These are phyloP conservation scores for Capsicum rhomboideum DNA, from an alignment of 257 asterid genomes.

Conservation along the genomic window DNA sequence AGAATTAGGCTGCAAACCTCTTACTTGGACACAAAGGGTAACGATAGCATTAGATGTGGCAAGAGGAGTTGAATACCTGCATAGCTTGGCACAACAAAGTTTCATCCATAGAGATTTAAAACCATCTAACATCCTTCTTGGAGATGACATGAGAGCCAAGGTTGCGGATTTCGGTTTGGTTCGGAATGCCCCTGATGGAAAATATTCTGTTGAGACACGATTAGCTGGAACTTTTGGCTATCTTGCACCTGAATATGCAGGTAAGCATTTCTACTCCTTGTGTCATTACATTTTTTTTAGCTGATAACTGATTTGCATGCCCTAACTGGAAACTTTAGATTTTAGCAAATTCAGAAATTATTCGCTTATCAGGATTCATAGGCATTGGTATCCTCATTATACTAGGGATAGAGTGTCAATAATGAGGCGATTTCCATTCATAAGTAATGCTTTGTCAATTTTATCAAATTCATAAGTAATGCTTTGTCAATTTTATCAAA, in stretches of 20 bases:
- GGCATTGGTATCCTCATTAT: neutral
- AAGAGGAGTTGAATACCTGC: constrained; percentile 91
- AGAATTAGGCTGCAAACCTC: constrained; percentile 48
- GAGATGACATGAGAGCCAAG: constrained; percentile 93
- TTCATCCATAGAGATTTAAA: constrained; percentile 91
- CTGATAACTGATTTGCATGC: neutral
- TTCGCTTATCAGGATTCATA: neutral
- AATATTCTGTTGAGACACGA: constrained; percentile 85
- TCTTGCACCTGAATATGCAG: constrained; percentile 98
- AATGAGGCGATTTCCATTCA: neutral
- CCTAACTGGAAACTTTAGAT: neutral
- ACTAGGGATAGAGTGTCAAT: neutral
- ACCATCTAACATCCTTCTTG: constrained; percentile 82
- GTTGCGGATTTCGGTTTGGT: constrained; percentile 97
- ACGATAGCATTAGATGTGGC: constrained; percentile 88
- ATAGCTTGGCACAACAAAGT: constrained; percentile 90
- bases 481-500: neutral
- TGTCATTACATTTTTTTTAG: neutral
- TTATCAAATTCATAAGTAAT: neutral
- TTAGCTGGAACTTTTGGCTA: constrained; percentile 95
- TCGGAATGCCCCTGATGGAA: constrained; percentile 86
- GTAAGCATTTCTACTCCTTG: constrained; percentile 21
- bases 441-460: neutral
- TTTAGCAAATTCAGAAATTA: neutral
- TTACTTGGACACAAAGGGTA: constrained; percentile 83